Conservation (phyloP, 192 early-diverging fungal genomes). For the Piromyces finnis region DNA sequence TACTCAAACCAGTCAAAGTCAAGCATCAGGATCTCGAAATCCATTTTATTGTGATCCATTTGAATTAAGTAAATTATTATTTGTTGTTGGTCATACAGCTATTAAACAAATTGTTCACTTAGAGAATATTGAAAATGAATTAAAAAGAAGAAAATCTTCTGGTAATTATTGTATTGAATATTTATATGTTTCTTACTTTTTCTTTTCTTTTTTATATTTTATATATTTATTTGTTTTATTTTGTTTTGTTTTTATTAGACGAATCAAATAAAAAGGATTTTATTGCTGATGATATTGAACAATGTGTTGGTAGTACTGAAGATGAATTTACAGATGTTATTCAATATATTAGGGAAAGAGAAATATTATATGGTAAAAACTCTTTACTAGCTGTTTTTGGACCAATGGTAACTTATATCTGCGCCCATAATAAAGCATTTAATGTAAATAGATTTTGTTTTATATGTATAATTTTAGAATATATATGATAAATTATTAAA, state of each 20-base stretch:
- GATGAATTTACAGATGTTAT: slow-evolving; percentile 92
- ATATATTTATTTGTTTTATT: background rate
- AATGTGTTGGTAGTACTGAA: slow-evolving; percentile 78
- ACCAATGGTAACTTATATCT: slow-evolving; percentile 64
- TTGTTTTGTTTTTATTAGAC: background rate
- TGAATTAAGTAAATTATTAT: slow-evolving; percentile 71
- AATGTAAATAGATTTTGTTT: slow-evolving; percentile 23
- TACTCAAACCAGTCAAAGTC: background rate
- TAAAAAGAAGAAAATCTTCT: slow-evolving; percentile 59
- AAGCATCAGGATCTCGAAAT: background rate
- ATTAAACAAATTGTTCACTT: slow-evolving; percentile 93
- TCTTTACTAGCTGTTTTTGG: slow-evolving; percentile 68
- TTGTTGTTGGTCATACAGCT: slow-evolving; percentile 86
- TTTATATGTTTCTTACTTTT: background rate
- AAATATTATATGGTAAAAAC: slow-evolving; percentile 62
- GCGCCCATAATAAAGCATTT: slow-evolving; percentile 62
- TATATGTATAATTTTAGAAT: no score
- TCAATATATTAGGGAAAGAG: slow-evolving; percentile 68
- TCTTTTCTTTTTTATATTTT: no score
- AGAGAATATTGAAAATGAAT: slow-evolving; percentile 81
- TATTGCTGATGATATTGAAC: slow-evolving; percentile 75
- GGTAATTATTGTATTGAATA: slow-evolving; percentile 10
- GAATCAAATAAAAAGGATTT: slow-evolving; percentile 9
- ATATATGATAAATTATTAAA: no score
- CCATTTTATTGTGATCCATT: slow-evolving; percentile 29